Evolutionary conservation across 1,139 yeast species (phyloP), one percentile per base, ranked within the genome.

Genomic region (Nematodospora anomalae): DNA sequence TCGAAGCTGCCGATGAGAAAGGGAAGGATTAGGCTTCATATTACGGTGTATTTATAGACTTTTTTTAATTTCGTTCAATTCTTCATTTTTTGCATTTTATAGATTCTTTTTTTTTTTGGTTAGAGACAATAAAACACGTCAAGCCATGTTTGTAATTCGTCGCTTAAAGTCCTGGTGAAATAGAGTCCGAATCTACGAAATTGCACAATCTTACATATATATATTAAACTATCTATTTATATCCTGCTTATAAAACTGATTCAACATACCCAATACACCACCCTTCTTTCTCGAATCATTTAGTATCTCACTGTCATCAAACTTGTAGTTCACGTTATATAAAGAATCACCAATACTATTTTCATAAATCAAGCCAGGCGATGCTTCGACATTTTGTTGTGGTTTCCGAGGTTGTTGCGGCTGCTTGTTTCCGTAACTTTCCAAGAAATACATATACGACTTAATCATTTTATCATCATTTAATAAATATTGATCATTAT

Each of bases 391-490:
- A 18, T 36, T 28, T 13, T 11, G 11, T 16, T 23, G 35, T 24
- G 33, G 23, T 20, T 11, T 25, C n/a, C 28, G 21, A 22, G 32
- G 24, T 28, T 36, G 33, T 32, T 27, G 32, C 27, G 22, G 28
- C 30, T 38, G 45, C 21, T 43, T 39, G 20, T 44, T 43, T 29
- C 57, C 89, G 57, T 89, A 89, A 47, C 87, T 85, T 52, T 89
- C 96, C 49, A 89, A 64, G 56, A 90, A 90, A 57, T 88, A 81
- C 65, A 88, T 69, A 56, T 88, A 90, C 1, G 96, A 86, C 52
- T 88, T 88, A 56, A 87, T 79, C 97, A 90, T 90, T 57, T 90
- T 90, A 43, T 88, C 95, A 49, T 87, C 90, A 25, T 80, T 80
- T 16, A 52, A 44, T 22, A 40, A 35, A 4, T 37, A 23, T 23